Evolutionary conservation across 805 yeast genomes (phyloP).

Genomic region (Sugiyamaella lignohabitans): DNA sequence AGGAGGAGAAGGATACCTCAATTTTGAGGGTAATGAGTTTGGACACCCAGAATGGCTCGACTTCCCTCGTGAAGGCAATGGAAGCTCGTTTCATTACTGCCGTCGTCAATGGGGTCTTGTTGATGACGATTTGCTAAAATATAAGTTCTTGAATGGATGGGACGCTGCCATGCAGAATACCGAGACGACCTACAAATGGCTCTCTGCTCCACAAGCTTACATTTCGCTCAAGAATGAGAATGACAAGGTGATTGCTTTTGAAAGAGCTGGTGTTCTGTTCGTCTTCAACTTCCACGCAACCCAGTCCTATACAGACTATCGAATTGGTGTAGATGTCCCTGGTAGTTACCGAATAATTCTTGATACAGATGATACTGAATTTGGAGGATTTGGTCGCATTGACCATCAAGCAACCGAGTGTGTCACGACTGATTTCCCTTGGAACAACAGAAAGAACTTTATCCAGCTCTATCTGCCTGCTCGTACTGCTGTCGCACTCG

Average conservation of each 20-base stretch:
- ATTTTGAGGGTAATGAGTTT: slow-evolving; percentile 96
- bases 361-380: slow-evolving; percentile 62
- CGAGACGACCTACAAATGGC: slow-evolving; percentile 67
- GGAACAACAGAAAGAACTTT: slow-evolving; percentile 77
- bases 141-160: slow-evolving; percentile 70
- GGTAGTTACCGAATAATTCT: slow-evolving; percentile 73
- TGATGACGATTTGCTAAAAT: slow-evolving; percentile 73
- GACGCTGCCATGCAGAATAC: slow-evolving; percentile 78
- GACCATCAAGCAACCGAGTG: slow-evolving; percentile 47
- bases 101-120: slow-evolving; percentile 88
- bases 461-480: slow-evolving; percentile 76
- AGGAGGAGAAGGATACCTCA: slow-evolving; percentile 97
- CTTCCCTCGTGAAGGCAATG: slow-evolving; percentile 87
- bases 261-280: slow-evolving; percentile 77
- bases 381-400: slow-evolving; percentile 78
- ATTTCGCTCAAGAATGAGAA: slow-evolving; percentile 81
- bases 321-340: slow-evolving; percentile 78
- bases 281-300: slow-evolving; percentile 88
- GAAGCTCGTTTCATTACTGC: slow-evolving; percentile 86
- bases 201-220: slow-evolving; percentile 68
- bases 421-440: slow-evolving; percentile 64
- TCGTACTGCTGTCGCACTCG: slow-evolving; percentile 61
- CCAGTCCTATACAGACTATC: slow-evolving; percentile 74
- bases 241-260: slow-evolving; percentile 85
- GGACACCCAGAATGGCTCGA: slow-evolving; percentile 99